Base-by-base conservation (phyloP, 1,284 basidiomycete species). In the Ceratobasidium sp. region DNA sequence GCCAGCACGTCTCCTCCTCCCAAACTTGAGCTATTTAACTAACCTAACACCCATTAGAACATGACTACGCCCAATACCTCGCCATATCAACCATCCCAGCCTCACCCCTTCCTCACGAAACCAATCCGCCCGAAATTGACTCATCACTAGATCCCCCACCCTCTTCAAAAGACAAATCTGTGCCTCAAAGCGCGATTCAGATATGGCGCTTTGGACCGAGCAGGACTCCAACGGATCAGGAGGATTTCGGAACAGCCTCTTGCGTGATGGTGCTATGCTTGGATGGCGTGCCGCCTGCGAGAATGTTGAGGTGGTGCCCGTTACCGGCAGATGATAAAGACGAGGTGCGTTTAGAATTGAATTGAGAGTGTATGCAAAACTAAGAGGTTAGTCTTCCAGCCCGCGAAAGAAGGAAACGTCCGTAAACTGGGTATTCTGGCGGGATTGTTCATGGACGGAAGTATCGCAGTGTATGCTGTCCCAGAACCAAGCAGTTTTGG, bases 291-390 rank as follows among this genome's bases (percentile, higher is more conserved):
- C 50, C 94, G 0, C 86, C 91, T 3, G 91, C 89, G 3, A 86
- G 89, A 76, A 89, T 93, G 64, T 78, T 95, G 18, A 93, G 91
- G 80, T 98, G 95, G 95, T 96, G 94, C 81, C 95, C 95, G 2
- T 79, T 94, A 44, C 94, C 94, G 0, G 87, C 89, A 21, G 87
- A 93, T 77, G 93, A 95, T 78, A 73, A 79, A 52, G 83, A 95
- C 77, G 73, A 80, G 59, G 83, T 82, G 52, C 76, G 81, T 75
- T 35, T 23, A 16, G 18, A 26, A 38, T 55, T n/a, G 41, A 49
- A 18, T 71, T 79, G 43, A 35, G 30, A 38, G 18, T 23, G 54
- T 32, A 44, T 61, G 57, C n/a, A n/a, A n/a, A n/a, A n/a, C 26
- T 16, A 32, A 55, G 30, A 23, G 55, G 13, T 55, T 18, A 13